A percentile compares a stretch with the other conserved stretches of the same genome.
Conservation (phyloP, 1,139 yeast species). For the Debaryomycetaceae sp. region DNA sequence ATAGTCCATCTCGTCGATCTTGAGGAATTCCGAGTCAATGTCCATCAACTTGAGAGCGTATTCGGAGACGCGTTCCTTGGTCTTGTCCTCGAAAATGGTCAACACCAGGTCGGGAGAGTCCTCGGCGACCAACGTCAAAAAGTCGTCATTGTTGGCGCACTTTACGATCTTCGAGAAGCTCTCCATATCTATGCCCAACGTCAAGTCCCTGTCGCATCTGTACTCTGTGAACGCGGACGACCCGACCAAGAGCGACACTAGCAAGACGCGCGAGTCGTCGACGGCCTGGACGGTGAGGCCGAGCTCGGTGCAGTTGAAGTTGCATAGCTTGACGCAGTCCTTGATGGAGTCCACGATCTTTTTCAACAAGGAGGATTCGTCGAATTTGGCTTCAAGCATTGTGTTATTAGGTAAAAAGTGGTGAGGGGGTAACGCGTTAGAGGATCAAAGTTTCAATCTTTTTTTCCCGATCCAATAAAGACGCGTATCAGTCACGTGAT, state of each 20-base stretch:
- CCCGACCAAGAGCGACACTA: constrained; percentile 82
- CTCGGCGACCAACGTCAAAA: constrained; percentile 81
- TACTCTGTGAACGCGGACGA: constrained; percentile 85
- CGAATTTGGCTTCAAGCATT: constrained; percentile 97
- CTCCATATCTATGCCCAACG: constrained; percentile 84
- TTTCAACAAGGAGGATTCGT: constrained; percentile 84
- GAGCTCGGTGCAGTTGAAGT: constrained; percentile 89
- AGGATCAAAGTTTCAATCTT: too few species aligned
- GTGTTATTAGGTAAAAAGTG: constrained; percentile 1
- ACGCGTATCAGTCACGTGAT: too few species aligned
- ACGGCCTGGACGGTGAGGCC: constrained; percentile 97
- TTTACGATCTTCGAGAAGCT: constrained; percentile 79
- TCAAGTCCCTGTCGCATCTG: constrained; percentile 91
- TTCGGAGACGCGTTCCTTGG: constrained; percentile 86
- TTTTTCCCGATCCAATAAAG: not conserved
- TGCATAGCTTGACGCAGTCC: constrained; percentile 89
- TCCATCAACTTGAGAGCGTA: constrained; percentile 90
- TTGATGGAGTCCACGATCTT: constrained; percentile 87
- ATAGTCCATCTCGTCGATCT: constrained; percentile 89
- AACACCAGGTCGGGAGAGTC: constrained; percentile 79
- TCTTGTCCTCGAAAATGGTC: constrained; percentile 81
- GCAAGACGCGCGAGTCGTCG: constrained; percentile 91
- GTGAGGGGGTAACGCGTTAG: not conserved
- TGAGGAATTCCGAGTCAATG: constrained; percentile 88
- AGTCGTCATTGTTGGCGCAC: constrained; percentile 87